Evolutionary conservation across 352 stramenopile species (phyloP), one percentile per base, ranked within the genome.

Genomic region (Globisporangium nodosum): DNA sequence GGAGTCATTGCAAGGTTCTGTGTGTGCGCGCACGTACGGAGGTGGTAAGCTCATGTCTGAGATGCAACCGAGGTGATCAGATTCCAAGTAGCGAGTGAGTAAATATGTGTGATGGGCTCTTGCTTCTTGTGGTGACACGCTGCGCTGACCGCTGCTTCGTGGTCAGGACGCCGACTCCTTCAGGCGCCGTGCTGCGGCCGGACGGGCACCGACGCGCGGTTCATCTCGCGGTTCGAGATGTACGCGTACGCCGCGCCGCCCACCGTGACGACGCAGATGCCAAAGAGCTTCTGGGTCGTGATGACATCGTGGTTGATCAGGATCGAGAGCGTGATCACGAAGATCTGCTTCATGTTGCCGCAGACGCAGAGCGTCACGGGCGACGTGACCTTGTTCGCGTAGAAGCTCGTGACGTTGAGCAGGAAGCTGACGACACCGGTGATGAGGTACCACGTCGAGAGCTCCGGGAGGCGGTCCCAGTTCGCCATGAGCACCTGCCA

Each of bases 261-360:
- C 9, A 88, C 57, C 27, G 80, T 79, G 54, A 92, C 84, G 56
- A 94, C 61, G 53, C 71, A 65, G 52, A 90, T 90, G 42, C 80
- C 81, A 42, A 87, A 63, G 56, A 82, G 63, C 56, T 88, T 92
- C 61, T 88, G 78, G 4, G 73, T 66, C 8, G 74, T 85, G 60
- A 92, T 76, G 18, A 78, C 68, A 50, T 92, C 82, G 68, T 85
- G 63, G 64, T 89, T 87, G 61, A 92, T 87, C 46, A 84, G 21
- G 54, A 89, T 89, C 50, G 81, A 92, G 74, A 91, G 77, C 49
- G 77, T 70, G 63, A 91, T 91, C 54, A 93, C 85, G 30, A 88
- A 71, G 52, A 95, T 87, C 80, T 98, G 93, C 73, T 99, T 98
- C 58, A 97, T 85, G 74, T 98, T 97, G 56, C 84, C 90, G 54